Evolutionary conservation across 495 filamentous ascomycete genomes (phyloP).

Genomic region (Delitschia confertaspora): DNA sequence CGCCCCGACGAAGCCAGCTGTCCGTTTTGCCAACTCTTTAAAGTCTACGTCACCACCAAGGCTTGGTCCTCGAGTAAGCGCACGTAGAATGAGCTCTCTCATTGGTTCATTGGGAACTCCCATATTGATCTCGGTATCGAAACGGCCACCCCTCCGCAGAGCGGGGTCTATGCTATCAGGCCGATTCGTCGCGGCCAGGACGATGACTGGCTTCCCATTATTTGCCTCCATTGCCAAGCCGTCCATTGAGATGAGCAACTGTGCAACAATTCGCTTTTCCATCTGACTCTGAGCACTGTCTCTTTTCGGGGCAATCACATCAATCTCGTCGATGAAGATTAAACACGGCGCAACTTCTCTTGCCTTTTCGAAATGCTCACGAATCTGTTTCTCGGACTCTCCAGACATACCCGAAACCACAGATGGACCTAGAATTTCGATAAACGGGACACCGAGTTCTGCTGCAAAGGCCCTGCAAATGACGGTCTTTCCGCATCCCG

Average conservation of each 20-base stretch:
- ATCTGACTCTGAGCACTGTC: slow-evolving; percentile 94
- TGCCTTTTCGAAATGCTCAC: slow-evolving; percentile 86
- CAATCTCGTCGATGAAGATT: slow-evolving; percentile 94
- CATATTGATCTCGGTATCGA: slow-evolving; percentile 89
- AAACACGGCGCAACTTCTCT: slow-evolving; percentile 81
- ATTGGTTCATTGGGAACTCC: slow-evolving; percentile 84
- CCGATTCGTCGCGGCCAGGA: slow-evolving; percentile 86
- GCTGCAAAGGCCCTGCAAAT: slow-evolving; percentile 86
- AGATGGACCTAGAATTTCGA: slow-evolving; percentile 80
- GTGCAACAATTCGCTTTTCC: slow-evolving; percentile 93
- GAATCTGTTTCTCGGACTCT: slow-evolving; percentile 88
- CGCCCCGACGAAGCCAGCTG: slow-evolving; percentile 92
- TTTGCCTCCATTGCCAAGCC: slow-evolving; percentile 67
- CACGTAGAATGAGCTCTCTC: slow-evolving; percentile 73
- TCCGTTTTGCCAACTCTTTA: slow-evolving; percentile 70
- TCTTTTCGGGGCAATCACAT: slow-evolving; percentile 88
- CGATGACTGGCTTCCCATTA: slow-evolving; percentile 81
- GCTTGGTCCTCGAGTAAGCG: slow-evolving; percentile 61
- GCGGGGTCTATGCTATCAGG: slow-evolving; percentile 87
- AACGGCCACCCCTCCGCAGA: slow-evolving; percentile 73
- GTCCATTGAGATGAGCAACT: slow-evolving; percentile 70
- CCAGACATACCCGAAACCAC: slow-evolving; percentile 92
- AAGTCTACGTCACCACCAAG: slow-evolving; percentile 70
- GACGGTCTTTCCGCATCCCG: slow-evolving; percentile 92
- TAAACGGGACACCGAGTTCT: slow-evolving; percentile 74